Evolutionary conservation across 805 yeast genomes (phyloP).

Genomic region (Zygosaccharomyces kombuchaensis): DNA sequence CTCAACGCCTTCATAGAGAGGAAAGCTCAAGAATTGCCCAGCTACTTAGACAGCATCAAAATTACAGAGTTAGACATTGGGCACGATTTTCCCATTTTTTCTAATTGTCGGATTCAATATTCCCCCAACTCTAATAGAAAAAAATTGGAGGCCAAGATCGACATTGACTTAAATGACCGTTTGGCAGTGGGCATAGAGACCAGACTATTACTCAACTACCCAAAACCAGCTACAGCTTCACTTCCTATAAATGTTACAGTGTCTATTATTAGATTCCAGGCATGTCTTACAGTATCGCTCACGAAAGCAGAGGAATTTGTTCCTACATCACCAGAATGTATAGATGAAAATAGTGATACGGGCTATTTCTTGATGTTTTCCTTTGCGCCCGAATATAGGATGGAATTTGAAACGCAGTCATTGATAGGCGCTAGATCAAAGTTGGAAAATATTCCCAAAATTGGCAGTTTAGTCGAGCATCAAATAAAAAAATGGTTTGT

Average conservation of each 20-base stretch:
- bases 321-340: slow-evolving; percentile 17
- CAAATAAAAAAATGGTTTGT: slow-evolving; percentile 83
- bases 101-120: slow-evolving; percentile 79
- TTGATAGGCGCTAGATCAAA: slow-evolving; percentile 90
- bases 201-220: slow-evolving; percentile 69
- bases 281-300: slow-evolving; percentile 76
- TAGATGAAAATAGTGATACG: slow-evolving; percentile 21
- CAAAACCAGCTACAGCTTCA: slow-evolving; percentile 77
- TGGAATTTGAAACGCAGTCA: slow-evolving; percentile 85
- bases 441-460: slow-evolving; percentile 88
- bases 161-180: slow-evolving; percentile 84
- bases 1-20: slow-evolving; percentile 58
- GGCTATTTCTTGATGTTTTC: slow-evolving; percentile 82
- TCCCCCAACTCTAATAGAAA: slow-evolving; percentile 46
- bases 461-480: slow-evolving; percentile 77
- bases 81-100: slow-evolving; percentile 90
- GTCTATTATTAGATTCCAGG: slow-evolving; percentile 85
- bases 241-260: slow-evolving; percentile 82
- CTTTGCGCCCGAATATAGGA: slow-evolving; percentile 83
- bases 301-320: slow-evolving; percentile 38
- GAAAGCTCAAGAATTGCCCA: slow-evolving; percentile 60
- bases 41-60: slow-evolving; percentile 69
- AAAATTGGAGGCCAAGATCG: slow-evolving; percentile 77
- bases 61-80: slow-evolving; percentile 89
- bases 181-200: slow-evolving; percentile 84